Conservation (phyloP, 1,284 basidiomycete species). For the Xanthoconium separans region DNA sequence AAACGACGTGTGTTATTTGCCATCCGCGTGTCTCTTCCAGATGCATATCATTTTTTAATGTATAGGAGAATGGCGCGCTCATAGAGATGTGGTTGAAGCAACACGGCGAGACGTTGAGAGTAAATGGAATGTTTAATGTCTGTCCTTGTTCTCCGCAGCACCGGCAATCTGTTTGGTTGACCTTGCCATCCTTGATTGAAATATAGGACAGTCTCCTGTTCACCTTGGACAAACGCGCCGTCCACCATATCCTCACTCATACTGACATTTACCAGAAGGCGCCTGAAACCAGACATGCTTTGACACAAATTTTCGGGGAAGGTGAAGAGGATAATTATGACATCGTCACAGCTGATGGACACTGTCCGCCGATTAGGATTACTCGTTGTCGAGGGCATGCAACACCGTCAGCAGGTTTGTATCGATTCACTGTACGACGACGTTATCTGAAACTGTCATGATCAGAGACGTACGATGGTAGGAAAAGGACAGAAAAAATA, state of each 20-base stretch:
- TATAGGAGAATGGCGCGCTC: conserved; percentile 1
- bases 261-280: conserved; percentile 37
- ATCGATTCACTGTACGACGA: background rate
- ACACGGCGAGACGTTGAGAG: conserved; percentile 52
- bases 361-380: conserved; percentile 8
- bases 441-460: background rate
- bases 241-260: conserved; percentile 39
- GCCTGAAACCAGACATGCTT: conserved; percentile 13
- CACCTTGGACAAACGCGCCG: conserved; percentile 35
- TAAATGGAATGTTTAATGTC: conserved; percentile 33
- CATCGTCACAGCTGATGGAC: background rate
- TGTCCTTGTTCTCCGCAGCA: background rate
- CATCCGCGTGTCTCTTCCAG: background rate
- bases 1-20: conserved; percentile 5
- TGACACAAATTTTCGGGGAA: conserved; percentile 30
- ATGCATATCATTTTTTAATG: no score
- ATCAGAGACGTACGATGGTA: conserved; percentile 26
- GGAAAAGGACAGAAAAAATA: background rate
- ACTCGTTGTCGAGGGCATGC: conserved; percentile 18
- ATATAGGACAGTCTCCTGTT: conserved; percentile 24
- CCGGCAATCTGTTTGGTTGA: background rate
- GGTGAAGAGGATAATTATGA: conserved; percentile 12
- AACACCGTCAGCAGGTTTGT: conserved; percentile 30
- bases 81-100: conserved; percentile 43
- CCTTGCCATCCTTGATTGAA: background rate